These are phyloP conservation scores for Cicer judaicum DNA, from an alignment of 306 rosid species.

Conservation along the genomic window DNA sequence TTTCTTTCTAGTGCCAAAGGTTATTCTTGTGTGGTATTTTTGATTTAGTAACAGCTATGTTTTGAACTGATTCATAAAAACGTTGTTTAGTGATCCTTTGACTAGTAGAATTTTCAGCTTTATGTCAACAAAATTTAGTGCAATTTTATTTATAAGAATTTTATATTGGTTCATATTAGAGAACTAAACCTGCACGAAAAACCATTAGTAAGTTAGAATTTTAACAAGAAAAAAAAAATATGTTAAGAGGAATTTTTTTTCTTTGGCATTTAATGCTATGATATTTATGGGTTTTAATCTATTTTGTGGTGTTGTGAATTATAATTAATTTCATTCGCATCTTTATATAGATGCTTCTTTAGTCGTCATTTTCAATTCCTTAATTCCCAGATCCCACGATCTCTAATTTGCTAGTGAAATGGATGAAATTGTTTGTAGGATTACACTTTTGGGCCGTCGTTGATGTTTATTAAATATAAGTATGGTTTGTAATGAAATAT, in stretches of 20 bases:
- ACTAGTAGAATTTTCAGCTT: background rate
- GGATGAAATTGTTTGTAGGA: no score
- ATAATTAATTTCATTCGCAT: no score
- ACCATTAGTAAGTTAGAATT: background rate
- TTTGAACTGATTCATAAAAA: slow-evolving; percentile 18
- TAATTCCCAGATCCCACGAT: no score
- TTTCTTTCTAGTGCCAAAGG: slow-evolving; percentile 37
- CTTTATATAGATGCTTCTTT: no score
- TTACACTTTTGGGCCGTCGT: no score
- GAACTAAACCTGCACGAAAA: slow-evolving; percentile 13
- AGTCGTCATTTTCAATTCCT: background rate
- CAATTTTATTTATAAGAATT: background rate
- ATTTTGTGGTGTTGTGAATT: background rate
- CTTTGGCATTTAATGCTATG: background rate
- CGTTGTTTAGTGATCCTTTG: slow-evolving; percentile 4
- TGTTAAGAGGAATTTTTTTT: no score
- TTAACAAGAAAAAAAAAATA: background rate
- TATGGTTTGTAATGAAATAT: no score
- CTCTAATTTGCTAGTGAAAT: no score
- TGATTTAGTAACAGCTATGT: slow-evolving; percentile 33
- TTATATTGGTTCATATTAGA: background rate
- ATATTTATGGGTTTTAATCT: background rate
- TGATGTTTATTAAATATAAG: no score
- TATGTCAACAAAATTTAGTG: background rate
- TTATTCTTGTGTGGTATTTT: slow-evolving; percentile 38